phyloP scores from a whole-genome alignment of 2,329 filamentous ascomycete species.

The Neopestalotiopsis sp. region DNA sequence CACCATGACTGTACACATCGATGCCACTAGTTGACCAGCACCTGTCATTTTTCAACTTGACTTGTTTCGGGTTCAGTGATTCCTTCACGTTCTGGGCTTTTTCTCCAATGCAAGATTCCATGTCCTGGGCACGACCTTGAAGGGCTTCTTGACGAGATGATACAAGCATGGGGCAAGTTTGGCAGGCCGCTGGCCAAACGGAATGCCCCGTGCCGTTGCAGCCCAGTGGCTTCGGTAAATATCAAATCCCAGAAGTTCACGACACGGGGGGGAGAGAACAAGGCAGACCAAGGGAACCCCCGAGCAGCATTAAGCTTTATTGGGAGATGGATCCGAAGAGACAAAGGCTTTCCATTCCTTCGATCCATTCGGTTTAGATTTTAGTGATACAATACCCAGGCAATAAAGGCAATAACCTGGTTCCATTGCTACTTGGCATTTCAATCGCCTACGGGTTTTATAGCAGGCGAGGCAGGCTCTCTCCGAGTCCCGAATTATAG shows the following conservation, averaged over 20 bases:
- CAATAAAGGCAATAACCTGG: background rate
- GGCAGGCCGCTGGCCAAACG: background rate
- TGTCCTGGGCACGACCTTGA: too few species aligned
- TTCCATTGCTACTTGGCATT: background rate
- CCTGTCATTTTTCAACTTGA: background rate
- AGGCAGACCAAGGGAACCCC: too few species aligned
- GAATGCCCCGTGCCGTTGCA: constrained; percentile 2
- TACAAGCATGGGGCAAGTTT: background rate
- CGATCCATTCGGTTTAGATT: background rate
- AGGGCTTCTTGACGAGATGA: background rate
- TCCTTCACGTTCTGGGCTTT: background rate
- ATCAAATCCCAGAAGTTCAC: background rate
- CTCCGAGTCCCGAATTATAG: too few species aligned
- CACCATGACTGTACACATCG: background rate
- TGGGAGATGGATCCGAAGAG: background rate
- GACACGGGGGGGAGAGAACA: background rate
- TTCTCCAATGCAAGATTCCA: background rate
- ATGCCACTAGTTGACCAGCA: background rate
- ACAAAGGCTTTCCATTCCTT: background rate
- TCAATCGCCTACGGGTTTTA: background rate
- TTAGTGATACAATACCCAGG: background rate
- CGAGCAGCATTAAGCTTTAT: background rate
- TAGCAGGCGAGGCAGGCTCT: too few species aligned
- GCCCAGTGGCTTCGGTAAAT: background rate
- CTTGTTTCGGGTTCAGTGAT: background rate